Evolutionary conservation across 1,139 yeast genomes (phyloP).

Genomic region (Geotrichum cucujoidarum): DNA sequence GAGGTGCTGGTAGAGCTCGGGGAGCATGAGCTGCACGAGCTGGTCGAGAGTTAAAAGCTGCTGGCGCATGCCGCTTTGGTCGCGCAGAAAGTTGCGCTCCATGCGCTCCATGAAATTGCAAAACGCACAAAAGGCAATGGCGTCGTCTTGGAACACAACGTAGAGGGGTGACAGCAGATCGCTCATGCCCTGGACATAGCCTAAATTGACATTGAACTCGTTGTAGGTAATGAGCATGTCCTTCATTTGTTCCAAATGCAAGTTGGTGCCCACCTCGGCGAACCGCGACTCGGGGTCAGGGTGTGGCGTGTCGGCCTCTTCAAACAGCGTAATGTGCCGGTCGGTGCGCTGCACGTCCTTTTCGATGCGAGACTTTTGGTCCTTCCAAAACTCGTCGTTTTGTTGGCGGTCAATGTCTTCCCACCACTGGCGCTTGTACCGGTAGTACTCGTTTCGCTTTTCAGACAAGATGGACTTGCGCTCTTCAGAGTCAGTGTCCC

Average conservation of each 20-base stretch:
- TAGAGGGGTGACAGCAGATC: slow-evolving; percentile 86
- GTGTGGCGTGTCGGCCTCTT: slow-evolving; percentile 47
- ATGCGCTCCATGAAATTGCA: slow-evolving; percentile 84
- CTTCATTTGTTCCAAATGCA: slow-evolving; percentile 66
- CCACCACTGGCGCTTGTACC: slow-evolving; percentile 65
- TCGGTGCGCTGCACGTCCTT: slow-evolving; percentile 94
- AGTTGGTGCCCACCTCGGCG: slow-evolving; percentile 51
- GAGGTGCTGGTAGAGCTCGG: slow-evolving; percentile 73
- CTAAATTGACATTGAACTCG: slow-evolving; percentile 74
- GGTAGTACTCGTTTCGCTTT: slow-evolving; percentile 58
- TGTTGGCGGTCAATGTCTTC: slow-evolving; percentile 54
- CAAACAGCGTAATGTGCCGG: slow-evolving; percentile 63
- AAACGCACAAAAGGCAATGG: slow-evolving; percentile 84
- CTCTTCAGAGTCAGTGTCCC: slow-evolving; percentile 76
- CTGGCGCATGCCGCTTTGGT: slow-evolving; percentile 86
- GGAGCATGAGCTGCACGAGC: slow-evolving; percentile 81
- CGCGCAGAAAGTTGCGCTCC: slow-evolving; percentile 90
- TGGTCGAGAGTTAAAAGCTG: slow-evolving; percentile 83
- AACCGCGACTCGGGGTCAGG: slow-evolving; percentile 50
- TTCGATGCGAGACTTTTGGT: slow-evolving; percentile 82
- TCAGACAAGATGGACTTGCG: slow-evolving; percentile 55
- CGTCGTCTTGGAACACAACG: slow-evolving; percentile 70
- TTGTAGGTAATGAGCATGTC: slow-evolving; percentile 83
- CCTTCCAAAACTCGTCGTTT: slow-evolving; percentile 73
- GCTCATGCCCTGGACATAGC: slow-evolving; percentile 98